Percentiles rank a stretch among this genome's conserved stretches.
These are phyloP conservation scores for Metroxylon sagu DNA, from an alignment of 176 grass and related monocot genomes.

Conservation along the genomic window DNA sequence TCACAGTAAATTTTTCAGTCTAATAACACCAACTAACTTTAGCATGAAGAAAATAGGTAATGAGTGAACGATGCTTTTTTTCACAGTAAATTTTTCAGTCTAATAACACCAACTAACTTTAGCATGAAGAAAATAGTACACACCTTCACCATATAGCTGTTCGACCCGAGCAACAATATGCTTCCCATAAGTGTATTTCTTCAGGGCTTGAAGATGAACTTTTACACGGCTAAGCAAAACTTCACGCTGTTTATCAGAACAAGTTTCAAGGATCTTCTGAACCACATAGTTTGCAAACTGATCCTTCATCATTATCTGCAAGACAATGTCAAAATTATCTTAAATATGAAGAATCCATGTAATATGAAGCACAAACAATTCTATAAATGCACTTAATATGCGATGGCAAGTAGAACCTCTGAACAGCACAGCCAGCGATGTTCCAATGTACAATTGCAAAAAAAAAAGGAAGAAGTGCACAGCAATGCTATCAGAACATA, in stretches of 20 bases:
- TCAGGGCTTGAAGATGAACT: slow-evolving; percentile 10
- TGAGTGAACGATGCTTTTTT: too few relatives aligned
- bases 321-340: too few relatives aligned
- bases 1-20: not conserved
- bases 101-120: not conserved
- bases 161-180: slow-evolving; percentile 12
- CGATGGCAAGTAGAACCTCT: too few relatives aligned
- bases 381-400: too few relatives aligned
- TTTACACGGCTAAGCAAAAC: slow-evolving; percentile 6
- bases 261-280: slow-evolving; percentile 17
- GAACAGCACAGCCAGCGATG: too few relatives aligned
- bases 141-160: slow-evolving; percentile 16
- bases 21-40: not conserved
- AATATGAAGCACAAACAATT: too few relatives aligned
- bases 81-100: not conserved
- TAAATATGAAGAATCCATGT: too few relatives aligned
- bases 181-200: slow-evolving; percentile 21
- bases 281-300: slow-evolving; percentile 24
- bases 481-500: too few relatives aligned
- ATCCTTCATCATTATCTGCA: slow-evolving; percentile 22
- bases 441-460: too few relatives aligned
- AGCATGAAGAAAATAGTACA: not conserved
- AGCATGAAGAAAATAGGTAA: not conserved
- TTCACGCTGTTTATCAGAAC: slow-evolving; percentile 11
- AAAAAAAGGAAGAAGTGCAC: too few relatives aligned